Base-by-base conservation (phyloP, 192 early-diverging fungal species). In the Gryganskiella cystojenkinii region DNA sequence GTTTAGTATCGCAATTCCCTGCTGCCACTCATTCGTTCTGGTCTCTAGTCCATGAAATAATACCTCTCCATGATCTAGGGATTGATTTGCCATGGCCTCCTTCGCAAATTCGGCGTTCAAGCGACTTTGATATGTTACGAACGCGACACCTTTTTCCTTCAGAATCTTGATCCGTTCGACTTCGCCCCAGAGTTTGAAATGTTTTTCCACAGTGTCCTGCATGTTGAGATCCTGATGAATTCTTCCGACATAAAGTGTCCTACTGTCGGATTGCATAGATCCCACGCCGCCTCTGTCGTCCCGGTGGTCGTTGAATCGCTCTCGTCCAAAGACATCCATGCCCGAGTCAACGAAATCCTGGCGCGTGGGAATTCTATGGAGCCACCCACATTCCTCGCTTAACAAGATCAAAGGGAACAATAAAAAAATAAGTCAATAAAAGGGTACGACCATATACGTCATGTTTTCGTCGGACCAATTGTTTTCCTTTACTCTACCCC, bases 21-120 rank as follows among this genome's bases (percentile, higher is more conserved):
- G n/a, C n/a, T n/a, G n/a, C n/a, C n/a, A n/a, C n/a, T n/a, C n/a
- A n/a, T n/a, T n/a, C 3, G 34, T 15, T 1, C 11, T 8, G 19
- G 22, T 24, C 14, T 52, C n/a, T 24, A 20, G n/a, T 52, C 50
- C 10, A 20, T 22, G n/a, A 52, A 17, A 22, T 1, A 2, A 20
- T 60, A 94, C 89, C 70, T 96, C 95, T 46, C 89, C 87, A 46
- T 83, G 79, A 70, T 96, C 94, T 28, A 96, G 64, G 24, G 89
- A 85, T 51, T 96, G 95, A 42, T 88, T 86, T 52, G 84, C 84
- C 95, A 96, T 96, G 8, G 95, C 95, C 70, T 95, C 95, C 60
- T 90, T 92, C 11, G 94, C 95, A 85, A 96, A 95, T 82, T 96
- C 94, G 24, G 95, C 95, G 63, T 84, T 89, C 33, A 85, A 58